These are phyloP conservation scores for Globisporangium echinulatum DNA, from an alignment of 352 stramenopile species.

Conservation along the genomic window DNA sequence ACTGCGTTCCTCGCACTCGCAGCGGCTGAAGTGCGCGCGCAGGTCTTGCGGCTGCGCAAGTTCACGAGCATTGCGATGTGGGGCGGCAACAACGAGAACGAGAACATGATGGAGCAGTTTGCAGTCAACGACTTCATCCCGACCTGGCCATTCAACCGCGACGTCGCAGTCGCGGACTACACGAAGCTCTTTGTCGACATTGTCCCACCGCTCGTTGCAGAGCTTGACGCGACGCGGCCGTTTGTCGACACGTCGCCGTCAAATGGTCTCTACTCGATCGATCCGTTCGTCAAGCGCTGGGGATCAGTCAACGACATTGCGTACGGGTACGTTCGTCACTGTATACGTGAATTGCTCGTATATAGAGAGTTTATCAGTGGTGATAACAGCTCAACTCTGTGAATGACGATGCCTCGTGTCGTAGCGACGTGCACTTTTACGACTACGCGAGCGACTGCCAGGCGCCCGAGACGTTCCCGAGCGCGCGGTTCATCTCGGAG, in stretches of 20 bases:
- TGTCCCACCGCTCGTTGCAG: constrained; percentile 43
- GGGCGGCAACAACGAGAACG: constrained; percentile 90
- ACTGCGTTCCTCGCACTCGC: constrained; percentile 50
- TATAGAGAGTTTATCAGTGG: too few species aligned
- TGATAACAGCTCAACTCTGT: too few species aligned
- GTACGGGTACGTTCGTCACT: constrained; percentile 33
- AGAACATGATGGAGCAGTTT: constrained; percentile 85
- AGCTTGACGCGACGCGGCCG: constrained; percentile 44
- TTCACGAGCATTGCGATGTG: constrained; percentile 85
- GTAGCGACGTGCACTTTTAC: constrained; percentile 85
- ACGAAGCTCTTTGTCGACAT: constrained; percentile 77
- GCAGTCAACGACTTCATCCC: constrained; percentile 49
- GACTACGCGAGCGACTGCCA: constrained; percentile 79
- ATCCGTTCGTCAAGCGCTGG: constrained; percentile 84
- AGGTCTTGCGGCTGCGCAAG: constrained; percentile 60
- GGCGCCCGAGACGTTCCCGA: constrained; percentile 59
- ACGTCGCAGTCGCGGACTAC: constrained; percentile 74
- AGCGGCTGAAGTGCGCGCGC: constrained; percentile 46
- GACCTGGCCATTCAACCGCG: constrained; percentile 52
- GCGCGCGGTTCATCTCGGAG: constrained; percentile 76
- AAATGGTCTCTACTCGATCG: constrained; percentile 68
- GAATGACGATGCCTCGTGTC: not conserved
- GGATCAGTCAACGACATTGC: constrained; percentile 45
- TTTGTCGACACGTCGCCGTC: constrained; percentile 87
- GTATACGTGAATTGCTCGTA: too few species aligned